Base-by-base conservation (phyloP, 1,139 yeast species). In the Pichia sp. region DNA sequence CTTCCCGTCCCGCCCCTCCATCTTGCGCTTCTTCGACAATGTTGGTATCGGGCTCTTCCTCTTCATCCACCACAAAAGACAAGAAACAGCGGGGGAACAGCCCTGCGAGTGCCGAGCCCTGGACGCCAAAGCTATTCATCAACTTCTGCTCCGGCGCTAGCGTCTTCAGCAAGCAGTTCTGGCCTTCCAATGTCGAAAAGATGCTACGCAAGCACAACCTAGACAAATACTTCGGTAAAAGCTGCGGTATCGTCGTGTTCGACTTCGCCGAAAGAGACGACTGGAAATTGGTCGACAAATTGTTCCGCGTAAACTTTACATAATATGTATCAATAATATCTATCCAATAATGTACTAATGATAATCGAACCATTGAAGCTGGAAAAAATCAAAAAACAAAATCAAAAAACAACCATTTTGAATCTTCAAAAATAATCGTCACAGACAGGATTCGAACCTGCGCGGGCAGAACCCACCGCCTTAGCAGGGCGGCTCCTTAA, bases 371-470 rank as follows among this genome's bases (percentile, higher is more conserved):
- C 40, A 6, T 4, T 36, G n/a, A 36, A 36, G 16, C 10, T 12
- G n/a, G 40, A 6, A 14, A 36, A 34, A 34, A 6, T 31, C 46
- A 53, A 48, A 17, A 14, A 41, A 20, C 38, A 31, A 30, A 14
- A 20, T 20, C 3, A 3, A 20, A 20, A 20, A 20, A 20, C 24
- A 20, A 20, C 24, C 24, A 20, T 20, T 20, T 20, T 20, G 24
- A 20, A 2, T 16, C 14, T 8, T n/a, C 10, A 75, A 78, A 74
- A 74, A 69, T 72, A 67, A 63, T 55, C 89, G 89, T 83, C 81
- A 84, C 87, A 81, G 86, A 82, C 89, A 84, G 87, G 89, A 84
- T 84, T 84, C 88, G 89, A 84, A 84, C 89, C 87, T 84, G 87
- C 88, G 89, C 83, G 81, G 85, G 88, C 79, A 83, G 75, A 81